Evolutionary conservation across 768 basidiomycete species (phyloP).

Genomic region (Cystobasidiopsis lactophilus): DNA sequence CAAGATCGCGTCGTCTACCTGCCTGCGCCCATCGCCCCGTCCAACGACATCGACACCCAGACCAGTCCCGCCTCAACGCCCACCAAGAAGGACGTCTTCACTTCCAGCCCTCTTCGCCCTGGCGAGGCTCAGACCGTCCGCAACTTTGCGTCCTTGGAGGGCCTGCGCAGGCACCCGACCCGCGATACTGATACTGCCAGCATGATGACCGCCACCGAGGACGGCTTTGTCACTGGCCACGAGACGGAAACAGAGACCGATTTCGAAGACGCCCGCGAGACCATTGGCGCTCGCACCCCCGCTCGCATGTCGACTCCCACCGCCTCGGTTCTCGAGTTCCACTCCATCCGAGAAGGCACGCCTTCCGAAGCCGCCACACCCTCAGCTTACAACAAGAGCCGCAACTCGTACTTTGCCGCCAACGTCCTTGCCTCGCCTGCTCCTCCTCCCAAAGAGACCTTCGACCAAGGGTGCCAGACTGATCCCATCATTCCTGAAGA

Average conservation of each 20-base stretch:
- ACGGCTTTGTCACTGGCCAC: constrained; percentile 2
- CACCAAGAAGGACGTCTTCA: too few relatives aligned
- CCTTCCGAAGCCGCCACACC: neutral
- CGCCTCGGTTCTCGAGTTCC: neutral
- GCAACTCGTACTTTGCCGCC: neutral
- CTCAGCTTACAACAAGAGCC: constrained; percentile 2
- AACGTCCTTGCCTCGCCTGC: neutral
- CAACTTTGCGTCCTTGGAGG: neutral
- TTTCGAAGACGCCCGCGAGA: constrained; percentile 20
- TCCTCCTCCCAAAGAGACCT: neutral
- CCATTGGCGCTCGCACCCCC: constrained; percentile 13
- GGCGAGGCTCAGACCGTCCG: too few relatives aligned
- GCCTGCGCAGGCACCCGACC: neutral
- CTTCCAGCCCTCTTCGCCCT: too few relatives aligned
- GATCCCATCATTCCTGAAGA: neutral
- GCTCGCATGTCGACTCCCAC: neutral
- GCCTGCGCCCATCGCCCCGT: neutral
- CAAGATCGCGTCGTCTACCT: neutral
- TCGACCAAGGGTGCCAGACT: constrained; percentile 1
- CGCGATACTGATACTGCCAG: neutral
- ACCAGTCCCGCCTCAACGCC: neutral
- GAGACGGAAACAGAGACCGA: constrained; percentile 17
- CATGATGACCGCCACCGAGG: neutral
- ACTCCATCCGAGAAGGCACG: neutral
- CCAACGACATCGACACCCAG: neutral